Evolutionary conservation across 2,329 filamentous ascomycete species (phyloP).

Genomic region (Trichophyton rubrum): DNA sequence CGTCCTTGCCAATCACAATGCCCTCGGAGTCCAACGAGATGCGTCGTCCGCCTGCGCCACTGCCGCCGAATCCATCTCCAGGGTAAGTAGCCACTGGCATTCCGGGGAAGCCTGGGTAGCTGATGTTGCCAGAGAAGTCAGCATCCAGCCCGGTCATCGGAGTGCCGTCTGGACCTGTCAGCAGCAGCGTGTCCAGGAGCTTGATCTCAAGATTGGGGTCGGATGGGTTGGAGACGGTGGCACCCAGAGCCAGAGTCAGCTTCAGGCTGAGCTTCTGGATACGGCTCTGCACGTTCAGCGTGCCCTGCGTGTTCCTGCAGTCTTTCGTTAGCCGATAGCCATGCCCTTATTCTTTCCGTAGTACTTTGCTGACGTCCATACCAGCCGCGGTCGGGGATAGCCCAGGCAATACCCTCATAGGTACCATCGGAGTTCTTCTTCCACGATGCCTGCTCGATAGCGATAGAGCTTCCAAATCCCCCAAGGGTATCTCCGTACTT

Average conservation of each 20-base stretch:
- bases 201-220: slow-evolving; percentile 48
- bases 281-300: slow-evolving; percentile 53
- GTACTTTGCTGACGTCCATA: slow-evolving; percentile 20
- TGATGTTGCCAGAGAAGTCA: slow-evolving; percentile 41
- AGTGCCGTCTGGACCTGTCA: slow-evolving; percentile 50
- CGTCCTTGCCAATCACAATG: slow-evolving; percentile 47
- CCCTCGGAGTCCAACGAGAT: slow-evolving; percentile 56
- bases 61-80: slow-evolving; percentile 55
- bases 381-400: slow-evolving; percentile 57
- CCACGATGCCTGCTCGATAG: slow-evolving; percentile 51
- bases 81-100: slow-evolving; percentile 52
- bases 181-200: slow-evolving; percentile 53
- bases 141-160: slow-evolving; percentile 54
- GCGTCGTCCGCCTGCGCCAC: slow-evolving; percentile 46
- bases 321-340: not conserved
- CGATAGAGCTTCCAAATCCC: slow-evolving; percentile 53
- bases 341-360: too few relatives aligned
- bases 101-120: slow-evolving; percentile 47
- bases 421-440: slow-evolving; percentile 37
- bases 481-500: slow-evolving; percentile 58
- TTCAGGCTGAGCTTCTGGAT: slow-evolving; percentile 55
- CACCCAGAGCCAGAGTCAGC: slow-evolving; percentile 42
- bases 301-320: slow-evolving; percentile 54
- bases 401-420: slow-evolving; percentile 52
- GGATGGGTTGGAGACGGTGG: slow-evolving; percentile 42